A percentile compares a stretch with the other conserved stretches of the same genome.
Evolutionary conservation across 257 asterid genomes (phyloP).

Genomic region (Solanum okadae): DNA sequence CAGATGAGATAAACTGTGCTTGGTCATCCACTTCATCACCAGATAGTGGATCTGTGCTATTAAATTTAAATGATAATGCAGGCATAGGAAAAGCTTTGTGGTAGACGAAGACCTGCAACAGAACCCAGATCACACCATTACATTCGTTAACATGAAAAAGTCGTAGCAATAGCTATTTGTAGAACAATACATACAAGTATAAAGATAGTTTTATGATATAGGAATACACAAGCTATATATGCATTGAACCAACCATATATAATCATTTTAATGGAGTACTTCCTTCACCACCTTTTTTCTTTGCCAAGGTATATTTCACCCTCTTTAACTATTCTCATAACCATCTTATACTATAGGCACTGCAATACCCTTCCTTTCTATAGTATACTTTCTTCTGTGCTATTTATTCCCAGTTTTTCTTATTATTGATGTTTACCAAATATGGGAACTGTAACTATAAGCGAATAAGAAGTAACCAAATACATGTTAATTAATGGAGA

Average conservation of each 20-base stretch:
- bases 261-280: not conserved
- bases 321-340: not conserved
- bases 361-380: not conserved
- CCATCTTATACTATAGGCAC: not conserved
- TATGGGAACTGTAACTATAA: not conserved
- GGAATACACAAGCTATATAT: not conserved
- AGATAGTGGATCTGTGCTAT: conserved; percentile 51
- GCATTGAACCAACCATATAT: not conserved
- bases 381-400: not conserved
- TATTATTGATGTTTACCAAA: not conserved
- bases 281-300: not conserved
- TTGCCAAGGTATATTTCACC: not conserved
- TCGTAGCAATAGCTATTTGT: not conserved
- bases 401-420: not conserved
- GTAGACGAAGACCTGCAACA: conserved; percentile 65
- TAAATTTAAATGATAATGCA: conserved; percentile 56
- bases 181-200: not conserved
- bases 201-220: not conserved
- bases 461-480: not conserved
- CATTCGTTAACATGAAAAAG: not conserved
- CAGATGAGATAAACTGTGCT: conserved; percentile 85
- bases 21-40: conserved; percentile 68
- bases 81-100: conserved; percentile 96
- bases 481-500: not conserved
- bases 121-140: not conserved